phyloP scores from a whole-genome alignment of 306 rosid genomes.

The Adenanthera pavonina region DNA sequence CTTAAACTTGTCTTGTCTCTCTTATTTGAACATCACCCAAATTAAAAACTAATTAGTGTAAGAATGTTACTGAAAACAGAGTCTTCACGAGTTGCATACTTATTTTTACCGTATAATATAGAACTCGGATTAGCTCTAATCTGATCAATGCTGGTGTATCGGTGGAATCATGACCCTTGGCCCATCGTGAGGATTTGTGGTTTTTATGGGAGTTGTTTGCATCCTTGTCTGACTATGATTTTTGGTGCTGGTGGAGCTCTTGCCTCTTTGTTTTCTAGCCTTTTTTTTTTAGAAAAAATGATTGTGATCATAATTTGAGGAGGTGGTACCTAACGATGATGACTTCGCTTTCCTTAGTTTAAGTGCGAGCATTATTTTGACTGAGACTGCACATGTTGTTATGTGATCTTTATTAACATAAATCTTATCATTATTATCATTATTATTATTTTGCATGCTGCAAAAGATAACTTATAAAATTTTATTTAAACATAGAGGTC shows the following conservation, averaged over 20 bases:
- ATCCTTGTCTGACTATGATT: neutral
- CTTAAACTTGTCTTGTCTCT: slow-evolving; percentile 22
- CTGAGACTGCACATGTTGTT: slow-evolving; percentile 41
- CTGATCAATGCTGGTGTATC: slow-evolving; percentile 31
- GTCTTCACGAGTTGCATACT: slow-evolving; percentile 34
- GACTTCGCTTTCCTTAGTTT: slow-evolving; percentile 23
- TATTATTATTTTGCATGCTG: slow-evolving; percentile 33
- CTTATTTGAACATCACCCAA: slow-evolving; percentile 30
- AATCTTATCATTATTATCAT: neutral
- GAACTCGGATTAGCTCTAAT: slow-evolving; percentile 17
- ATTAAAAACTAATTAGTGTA: slow-evolving; percentile 12
- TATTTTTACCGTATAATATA: slow-evolving; percentile 21
- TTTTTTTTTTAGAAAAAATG: slow-evolving; percentile 30
- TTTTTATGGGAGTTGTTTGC: neutral
- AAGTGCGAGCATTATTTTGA: slow-evolving; percentile 41
- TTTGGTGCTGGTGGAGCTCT: neutral
- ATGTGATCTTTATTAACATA: slow-evolving; percentile 17
- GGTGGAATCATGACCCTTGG: slow-evolving; percentile 46
- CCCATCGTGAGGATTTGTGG: slow-evolving; percentile 28
- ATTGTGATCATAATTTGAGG: neutral
- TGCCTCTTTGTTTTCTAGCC: neutral
- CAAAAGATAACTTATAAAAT: slow-evolving; percentile 29
- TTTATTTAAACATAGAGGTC: neutral
- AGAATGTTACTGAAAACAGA: slow-evolving; percentile 27
- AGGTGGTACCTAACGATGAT: slow-evolving; percentile 18